These are phyloP conservation scores for Sugiyamaella xylanicola DNA, from an alignment of 1,139 yeast species.

Conservation along the genomic window DNA sequence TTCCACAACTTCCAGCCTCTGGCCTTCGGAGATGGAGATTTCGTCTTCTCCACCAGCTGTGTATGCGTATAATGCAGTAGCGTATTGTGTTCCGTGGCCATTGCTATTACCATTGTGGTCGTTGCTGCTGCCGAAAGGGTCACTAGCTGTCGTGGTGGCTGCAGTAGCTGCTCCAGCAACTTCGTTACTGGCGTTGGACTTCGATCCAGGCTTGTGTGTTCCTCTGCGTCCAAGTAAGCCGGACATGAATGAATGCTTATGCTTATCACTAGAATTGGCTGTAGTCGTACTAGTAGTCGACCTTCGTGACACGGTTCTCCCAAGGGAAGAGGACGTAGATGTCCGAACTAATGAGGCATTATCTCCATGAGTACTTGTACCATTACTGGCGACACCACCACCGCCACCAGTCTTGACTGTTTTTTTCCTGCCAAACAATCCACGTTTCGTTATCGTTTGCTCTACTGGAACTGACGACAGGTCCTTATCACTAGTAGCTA, in stretches of 20 bases:
- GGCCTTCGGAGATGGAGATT: constrained; percentile 62
- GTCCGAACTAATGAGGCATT: constrained; percentile 1
- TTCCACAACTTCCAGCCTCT: constrained; percentile 57
- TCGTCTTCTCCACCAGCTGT: constrained; percentile 78
- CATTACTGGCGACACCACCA: neutral
- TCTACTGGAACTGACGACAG: constrained; percentile 41
- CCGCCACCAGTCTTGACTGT: constrained; percentile 5
- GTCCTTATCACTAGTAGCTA: constrained; percentile 71
- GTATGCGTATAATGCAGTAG: constrained; percentile 68
- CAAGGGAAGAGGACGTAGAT: constrained; percentile 10
- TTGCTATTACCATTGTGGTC: neutral
- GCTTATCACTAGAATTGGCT: constrained; percentile 10
- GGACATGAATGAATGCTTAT: constrained; percentile 19
- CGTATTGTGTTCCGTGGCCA: constrained; percentile 34
- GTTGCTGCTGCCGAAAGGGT: constrained; percentile 1
- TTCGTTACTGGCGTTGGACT: neutral
- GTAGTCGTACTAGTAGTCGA: constrained; percentile 10
- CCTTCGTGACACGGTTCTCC: constrained; percentile 8
- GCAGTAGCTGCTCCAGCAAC: constrained; percentile 1
- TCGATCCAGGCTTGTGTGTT: constrained; percentile 2
- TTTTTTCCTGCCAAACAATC: constrained; percentile 33
- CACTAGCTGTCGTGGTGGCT: neutral
- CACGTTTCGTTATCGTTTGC: constrained; percentile 37
- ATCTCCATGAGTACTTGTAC: constrained; percentile 2
- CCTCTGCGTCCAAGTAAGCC: constrained; percentile 21